These are phyloP conservation scores for Ogataea zsoltii DNA, from an alignment of 805 yeast genomes.

Conservation along the genomic window DNA sequence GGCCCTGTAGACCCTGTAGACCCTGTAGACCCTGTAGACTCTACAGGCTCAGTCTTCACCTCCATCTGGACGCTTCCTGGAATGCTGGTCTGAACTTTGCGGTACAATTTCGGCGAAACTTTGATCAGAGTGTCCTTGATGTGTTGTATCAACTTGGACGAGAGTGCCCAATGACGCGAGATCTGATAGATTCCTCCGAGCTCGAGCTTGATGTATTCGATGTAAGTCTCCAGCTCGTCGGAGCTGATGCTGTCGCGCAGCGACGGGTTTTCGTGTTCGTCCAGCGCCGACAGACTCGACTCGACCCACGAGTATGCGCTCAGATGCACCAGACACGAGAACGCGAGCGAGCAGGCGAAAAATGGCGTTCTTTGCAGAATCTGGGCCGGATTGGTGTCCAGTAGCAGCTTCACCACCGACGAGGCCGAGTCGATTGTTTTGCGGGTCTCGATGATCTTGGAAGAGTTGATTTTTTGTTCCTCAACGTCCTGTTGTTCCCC, in stretches of 20 bases:
- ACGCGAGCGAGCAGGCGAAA: constrained; percentile 54
- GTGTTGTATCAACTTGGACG: constrained; percentile 47
- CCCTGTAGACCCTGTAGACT: no score
- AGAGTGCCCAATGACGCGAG: constrained; percentile 51
- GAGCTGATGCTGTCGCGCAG: constrained; percentile 28
- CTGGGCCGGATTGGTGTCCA: constrained; percentile 48
- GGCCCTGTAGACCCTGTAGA: no score
- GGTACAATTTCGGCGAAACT: constrained; percentile 43
- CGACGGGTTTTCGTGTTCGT: constrained; percentile 17
- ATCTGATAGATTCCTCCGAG: constrained; percentile 50
- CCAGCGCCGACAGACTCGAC: constrained; percentile 31
- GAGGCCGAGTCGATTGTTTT: constrained; percentile 57
- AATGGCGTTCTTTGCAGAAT: constrained; percentile 49
- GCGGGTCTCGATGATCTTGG: constrained; percentile 51
- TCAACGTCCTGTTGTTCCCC: constrained; percentile 34
- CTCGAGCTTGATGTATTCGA: constrained; percentile 51
- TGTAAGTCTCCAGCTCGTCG: constrained; percentile 43
- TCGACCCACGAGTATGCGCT: constrained; percentile 57
- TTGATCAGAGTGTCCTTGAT: constrained; percentile 45
- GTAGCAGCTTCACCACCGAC: constrained; percentile 44
- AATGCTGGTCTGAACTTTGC: constrained; percentile 38
- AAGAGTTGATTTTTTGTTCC: constrained; percentile 40
- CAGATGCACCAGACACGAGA: constrained; percentile 51
- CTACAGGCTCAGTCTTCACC: constrained; percentile 9
- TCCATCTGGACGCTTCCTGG: constrained; percentile 15